Evolutionary conservation across 441 rosid genomes (phyloP).

Genomic region (Dalechampia spathulata): DNA sequence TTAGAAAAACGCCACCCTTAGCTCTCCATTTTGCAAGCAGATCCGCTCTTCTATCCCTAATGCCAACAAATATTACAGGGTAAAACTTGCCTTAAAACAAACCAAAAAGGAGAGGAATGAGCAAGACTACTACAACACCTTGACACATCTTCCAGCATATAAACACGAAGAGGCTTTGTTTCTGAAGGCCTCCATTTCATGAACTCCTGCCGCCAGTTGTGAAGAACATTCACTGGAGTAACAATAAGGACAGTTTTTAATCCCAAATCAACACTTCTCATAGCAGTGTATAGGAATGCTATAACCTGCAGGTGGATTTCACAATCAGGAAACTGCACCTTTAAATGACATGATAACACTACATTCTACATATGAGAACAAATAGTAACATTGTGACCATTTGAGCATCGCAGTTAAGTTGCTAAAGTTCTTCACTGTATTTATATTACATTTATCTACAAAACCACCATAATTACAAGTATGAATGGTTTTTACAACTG

Average conservation of each 20-base stretch:
- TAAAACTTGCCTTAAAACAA: conserved; percentile 2
- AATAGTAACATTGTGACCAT: not conserved
- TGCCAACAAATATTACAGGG: conserved; percentile 6
- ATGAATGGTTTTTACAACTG: not conserved
- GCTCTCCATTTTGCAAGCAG: conserved; percentile 83
- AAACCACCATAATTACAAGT: conserved; percentile 2
- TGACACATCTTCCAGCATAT: conserved; percentile 94
- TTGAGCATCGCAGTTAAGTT: not conserved
- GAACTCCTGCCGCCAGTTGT: conserved; percentile 97
- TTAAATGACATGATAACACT: conserved; percentile 7
- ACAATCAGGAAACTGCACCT: conserved; percentile 20
- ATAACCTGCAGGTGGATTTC: conserved; percentile 61
- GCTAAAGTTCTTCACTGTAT: not conserved
- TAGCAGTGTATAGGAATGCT: conserved; percentile 94
- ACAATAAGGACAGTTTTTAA: conserved; percentile 89
- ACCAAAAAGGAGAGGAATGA: not conserved
- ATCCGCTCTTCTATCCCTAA: conserved; percentile 79
- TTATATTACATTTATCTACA: not conserved
- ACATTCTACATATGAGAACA: not conserved
- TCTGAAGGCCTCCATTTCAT: conserved; percentile 95
- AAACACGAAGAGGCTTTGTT: conserved; percentile 80
- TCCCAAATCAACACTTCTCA: conserved; percentile 91
- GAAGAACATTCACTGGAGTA: conserved; percentile 97
- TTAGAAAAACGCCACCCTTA: conserved; percentile 93
- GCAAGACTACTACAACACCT: conserved; percentile 39